Evolutionary conservation across 768 basidiomycete species (phyloP).

Genomic region (Podaxis mareebaensis): DNA sequence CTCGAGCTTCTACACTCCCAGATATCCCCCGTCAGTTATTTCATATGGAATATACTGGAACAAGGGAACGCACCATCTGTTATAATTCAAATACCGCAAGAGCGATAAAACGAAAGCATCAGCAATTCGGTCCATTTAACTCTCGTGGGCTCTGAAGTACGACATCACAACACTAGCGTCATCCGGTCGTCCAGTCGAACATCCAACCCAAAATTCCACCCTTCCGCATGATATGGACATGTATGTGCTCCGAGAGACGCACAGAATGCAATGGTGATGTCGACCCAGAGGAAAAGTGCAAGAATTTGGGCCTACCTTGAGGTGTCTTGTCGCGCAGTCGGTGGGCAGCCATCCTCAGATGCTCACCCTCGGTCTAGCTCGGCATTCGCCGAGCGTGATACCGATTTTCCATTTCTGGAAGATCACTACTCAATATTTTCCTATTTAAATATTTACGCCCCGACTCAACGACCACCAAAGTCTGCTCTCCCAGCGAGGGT

Average conservation of each 20-base stretch:
- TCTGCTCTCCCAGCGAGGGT: too few species aligned
- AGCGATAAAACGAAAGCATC: slow-evolving; percentile 16
- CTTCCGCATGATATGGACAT: slow-evolving; percentile 15
- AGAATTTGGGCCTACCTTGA: slow-evolving; percentile 21
- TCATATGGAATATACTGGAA: background rate
- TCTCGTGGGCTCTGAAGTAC: background rate
- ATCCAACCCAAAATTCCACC: slow-evolving; percentile 42
- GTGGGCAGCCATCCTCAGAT: slow-evolving; percentile 16
- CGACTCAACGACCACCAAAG: too few species aligned
- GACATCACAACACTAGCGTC: slow-evolving; percentile 22
- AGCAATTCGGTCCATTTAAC: slow-evolving; percentile 15
- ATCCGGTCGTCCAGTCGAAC: slow-evolving; percentile 34
- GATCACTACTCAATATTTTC: background rate
- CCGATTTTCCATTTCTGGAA: background rate
- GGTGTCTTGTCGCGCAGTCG: slow-evolving; percentile 18
- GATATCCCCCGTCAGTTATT: slow-evolving; percentile 19
- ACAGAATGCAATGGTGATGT: background rate
- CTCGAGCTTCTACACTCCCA: slow-evolving; percentile 83
- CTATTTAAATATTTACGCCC: too few species aligned
- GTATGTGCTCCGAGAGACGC: background rate
- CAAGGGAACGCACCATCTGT: slow-evolving; percentile 42
- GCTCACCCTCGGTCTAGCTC: slow-evolving; percentile 8
- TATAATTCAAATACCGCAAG: slow-evolving; percentile 13
- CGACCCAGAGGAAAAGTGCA: slow-evolving; percentile 2
- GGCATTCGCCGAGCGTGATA: slow-evolving; percentile 8